Percentiles rank a stretch among this genome's conserved stretches.
Conservation (phyloP, 2,329 filamentous ascomycete genomes). For the Fusarium tanahbumbuense region DNA sequence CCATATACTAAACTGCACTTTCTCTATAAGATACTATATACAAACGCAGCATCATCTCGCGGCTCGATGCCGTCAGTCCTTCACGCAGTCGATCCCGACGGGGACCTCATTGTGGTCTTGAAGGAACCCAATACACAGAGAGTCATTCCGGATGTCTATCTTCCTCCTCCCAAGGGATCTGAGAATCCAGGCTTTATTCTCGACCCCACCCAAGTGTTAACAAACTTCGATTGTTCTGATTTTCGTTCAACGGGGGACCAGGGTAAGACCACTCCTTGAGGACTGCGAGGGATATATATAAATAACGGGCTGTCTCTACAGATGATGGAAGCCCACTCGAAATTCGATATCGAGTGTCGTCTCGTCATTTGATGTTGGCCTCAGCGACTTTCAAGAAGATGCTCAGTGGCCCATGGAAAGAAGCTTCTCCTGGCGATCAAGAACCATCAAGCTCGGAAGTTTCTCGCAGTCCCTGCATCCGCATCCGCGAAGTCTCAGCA, state of each 20-base stretch:
- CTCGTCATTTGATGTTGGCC: background rate
- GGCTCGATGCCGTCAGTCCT: background rate
- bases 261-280: too few species aligned
- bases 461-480: rapidly evolving
- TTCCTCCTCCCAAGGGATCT: background rate
- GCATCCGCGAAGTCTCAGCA: background rate
- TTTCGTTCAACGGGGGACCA: too few species aligned
- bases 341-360: background rate
- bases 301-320: background rate
- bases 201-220: too few species aligned
- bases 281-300: rapidly evolving
- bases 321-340: rapidly evolving
- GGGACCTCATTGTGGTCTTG: background rate
- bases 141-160: background rate
- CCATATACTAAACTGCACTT: too few species aligned
- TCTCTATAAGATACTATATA: too few species aligned
- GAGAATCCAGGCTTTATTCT: too few species aligned
- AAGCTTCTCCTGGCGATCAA: background rate
- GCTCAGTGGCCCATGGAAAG: background rate
- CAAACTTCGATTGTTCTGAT: too few species aligned
- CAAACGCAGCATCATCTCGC: too few species aligned
- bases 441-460: background rate
- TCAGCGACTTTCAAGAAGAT: background rate
- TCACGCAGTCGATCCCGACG: background rate
- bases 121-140: rapidly evolving